Evolutionary conservation across 2,329 filamentous ascomycete genomes (phyloP), one percentile per base, ranked within the genome.

Genomic region (Alternaria ethzedia): DNA sequence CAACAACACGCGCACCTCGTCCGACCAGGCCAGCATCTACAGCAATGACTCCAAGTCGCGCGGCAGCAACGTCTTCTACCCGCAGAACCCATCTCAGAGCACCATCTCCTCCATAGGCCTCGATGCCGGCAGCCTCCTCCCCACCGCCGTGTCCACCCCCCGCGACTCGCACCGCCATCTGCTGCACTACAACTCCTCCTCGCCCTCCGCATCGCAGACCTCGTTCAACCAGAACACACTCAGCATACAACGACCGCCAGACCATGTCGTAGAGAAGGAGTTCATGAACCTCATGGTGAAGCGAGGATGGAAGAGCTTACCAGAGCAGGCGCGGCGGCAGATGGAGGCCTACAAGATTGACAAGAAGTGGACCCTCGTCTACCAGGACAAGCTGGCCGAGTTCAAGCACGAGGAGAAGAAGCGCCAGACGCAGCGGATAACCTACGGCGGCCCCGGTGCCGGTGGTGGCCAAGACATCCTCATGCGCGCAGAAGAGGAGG

Each of bases 351-450:
- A 99, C 78, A 93, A 94, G 13, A 88, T 96, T 9, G 88, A 90
- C 68, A 98, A 98, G 85, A 99, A 98, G 82, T 99, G 96, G 96
- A 97, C 94, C 2, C 84, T 99, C 63, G 91, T 99, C 55, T 91
- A 98, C 79, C 95, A 99, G 81, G 96, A 99, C 82, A 91, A 93
- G 66, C 85, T 99, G 72, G 93, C 93, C 7, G 95, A 98, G 81
- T 92, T 90, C 86, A 94, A 98, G 83, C 93, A 94, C 45, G 95
- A 98, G 77, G 93, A 97, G 81, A 97, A 95, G 81, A 89, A 94
- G 71, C 86, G 92, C 70, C 88, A 90, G 73, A 91, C 92, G 57
- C 88, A 90, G 36, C 89, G 90, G 65, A 86, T 85, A 63, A 89
- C 91, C 6, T 82, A 83, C 52, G 68, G 78, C 25, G 88, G 92